A percentile compares a stretch with the other conserved stretches of the same genome.
These are phyloP conservation scores for Solanum appendiculatum DNA, from an alignment of 257 asterid genomes.

Conservation along the genomic window DNA sequence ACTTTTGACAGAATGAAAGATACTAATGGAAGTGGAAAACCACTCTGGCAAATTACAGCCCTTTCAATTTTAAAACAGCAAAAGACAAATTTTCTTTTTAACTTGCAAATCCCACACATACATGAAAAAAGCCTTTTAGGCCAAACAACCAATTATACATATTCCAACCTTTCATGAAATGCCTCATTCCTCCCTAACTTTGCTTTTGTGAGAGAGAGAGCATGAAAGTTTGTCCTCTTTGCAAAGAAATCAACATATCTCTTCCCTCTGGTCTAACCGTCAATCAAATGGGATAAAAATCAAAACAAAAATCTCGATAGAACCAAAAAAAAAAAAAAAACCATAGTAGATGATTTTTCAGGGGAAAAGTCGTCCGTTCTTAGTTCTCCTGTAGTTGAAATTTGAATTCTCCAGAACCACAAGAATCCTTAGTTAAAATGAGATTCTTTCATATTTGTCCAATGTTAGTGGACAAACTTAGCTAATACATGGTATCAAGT, in stretches of 20 bases:
- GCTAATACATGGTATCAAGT: background rate
- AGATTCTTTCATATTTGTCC: background rate
- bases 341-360: background rate
- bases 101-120: background rate
- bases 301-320: background rate
- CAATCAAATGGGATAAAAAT: background rate
- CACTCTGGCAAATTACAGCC: background rate
- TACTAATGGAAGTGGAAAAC: background rate
- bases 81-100: background rate
- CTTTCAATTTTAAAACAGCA: background rate
- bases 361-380: too few species aligned
- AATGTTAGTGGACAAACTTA: background rate
- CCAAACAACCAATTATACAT: background rate
- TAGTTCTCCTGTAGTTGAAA: too few species aligned
- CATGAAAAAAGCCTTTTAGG: background rate
- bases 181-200: background rate
- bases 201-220: background rate
- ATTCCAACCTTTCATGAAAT: background rate
- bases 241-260: background rate
- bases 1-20: background rate
- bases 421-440: too few species aligned
- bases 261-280: background rate
- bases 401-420: too few species aligned
- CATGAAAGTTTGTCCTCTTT: background rate
- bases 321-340: background rate